Conservation (phyloP, 2,329 filamentous ascomycete species). For the Dactylellina parvicollis region DNA sequence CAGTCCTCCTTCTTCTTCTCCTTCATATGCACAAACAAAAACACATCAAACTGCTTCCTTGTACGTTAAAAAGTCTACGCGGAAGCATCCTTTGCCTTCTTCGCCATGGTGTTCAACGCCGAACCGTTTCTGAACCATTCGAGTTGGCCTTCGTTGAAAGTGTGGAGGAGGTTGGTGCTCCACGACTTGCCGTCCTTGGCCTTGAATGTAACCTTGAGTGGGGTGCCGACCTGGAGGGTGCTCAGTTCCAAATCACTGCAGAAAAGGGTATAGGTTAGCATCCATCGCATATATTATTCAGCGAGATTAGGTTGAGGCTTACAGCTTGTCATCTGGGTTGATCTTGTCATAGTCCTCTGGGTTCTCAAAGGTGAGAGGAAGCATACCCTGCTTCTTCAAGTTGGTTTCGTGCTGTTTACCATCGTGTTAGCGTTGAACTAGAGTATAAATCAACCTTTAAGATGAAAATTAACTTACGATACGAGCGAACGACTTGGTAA, state of each 20-base stretch:
- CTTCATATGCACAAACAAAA: slow-evolving; percentile 6
- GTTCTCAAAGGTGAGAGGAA: slow-evolving; percentile 93
- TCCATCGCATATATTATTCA: slow-evolving; percentile 45
- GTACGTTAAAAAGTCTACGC: slow-evolving; percentile 23
- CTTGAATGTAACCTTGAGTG: slow-evolving; percentile 89
- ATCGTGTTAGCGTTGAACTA: slow-evolving; percentile 44
- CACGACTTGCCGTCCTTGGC: slow-evolving; percentile 84
- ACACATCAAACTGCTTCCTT: not conserved
- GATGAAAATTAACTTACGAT: slow-evolving; percentile 68
- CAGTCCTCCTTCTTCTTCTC: not conserved
- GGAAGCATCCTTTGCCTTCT: slow-evolving; percentile 49
- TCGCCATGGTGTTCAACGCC: slow-evolving; percentile 75
- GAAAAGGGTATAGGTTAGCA: slow-evolving; percentile 7
- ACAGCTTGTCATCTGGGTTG: slow-evolving; percentile 81
- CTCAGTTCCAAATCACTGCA: slow-evolving; percentile 81
- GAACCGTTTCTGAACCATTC: slow-evolving; percentile 99
- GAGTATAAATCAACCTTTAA: not conserved
- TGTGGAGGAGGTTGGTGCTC: slow-evolving; percentile 87
- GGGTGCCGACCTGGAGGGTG: slow-evolving; percentile 89
- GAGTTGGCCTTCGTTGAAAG: slow-evolving; percentile 97
- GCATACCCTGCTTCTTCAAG: slow-evolving; percentile 99
- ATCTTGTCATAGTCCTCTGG: slow-evolving; percentile 99
- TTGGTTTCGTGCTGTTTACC: slow-evolving; percentile 88
- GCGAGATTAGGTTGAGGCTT: slow-evolving; percentile 57
- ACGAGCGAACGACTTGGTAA: slow-evolving; percentile 94